Percentiles rank a stretch among this genome's conserved stretches.
These are phyloP conservation scores for Debaryomyces prosopidis DNA, from an alignment of 805 yeast genomes.

Conservation along the genomic window DNA sequence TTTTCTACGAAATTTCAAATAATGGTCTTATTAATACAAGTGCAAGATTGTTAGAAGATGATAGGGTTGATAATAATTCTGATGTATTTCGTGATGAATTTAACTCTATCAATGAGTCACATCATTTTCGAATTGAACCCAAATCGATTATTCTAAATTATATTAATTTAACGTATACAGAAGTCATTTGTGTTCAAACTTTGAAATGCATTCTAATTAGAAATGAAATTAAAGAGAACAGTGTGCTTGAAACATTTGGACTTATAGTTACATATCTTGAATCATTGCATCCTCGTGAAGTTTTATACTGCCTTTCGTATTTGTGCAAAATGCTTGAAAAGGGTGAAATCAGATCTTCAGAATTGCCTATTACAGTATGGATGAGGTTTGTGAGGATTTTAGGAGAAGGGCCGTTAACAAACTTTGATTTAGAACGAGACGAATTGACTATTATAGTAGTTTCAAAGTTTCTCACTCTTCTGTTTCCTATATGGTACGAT, in stretches of 20 bases:
- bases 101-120: neutral
- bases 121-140: neutral
- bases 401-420: conserved; percentile 31
- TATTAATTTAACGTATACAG: neutral
- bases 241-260: neutral
- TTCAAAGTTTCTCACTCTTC: conserved; percentile 26
- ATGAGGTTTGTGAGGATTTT: conserved; percentile 22
- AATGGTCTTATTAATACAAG: too few species aligned
- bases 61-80: neutral
- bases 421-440: conserved; percentile 33
- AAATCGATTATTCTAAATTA: neutral
- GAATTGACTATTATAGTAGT: conserved; percentile 39
- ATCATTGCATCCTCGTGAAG: conserved; percentile 2
- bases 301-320: conserved; percentile 5
- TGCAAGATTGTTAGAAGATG: too few species aligned
- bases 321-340: conserved; percentile 2
- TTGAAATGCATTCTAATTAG: conserved; percentile 1
- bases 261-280: conserved; percentile 4
- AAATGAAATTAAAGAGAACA: neutral
- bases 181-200: neutral
- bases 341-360: neutral
- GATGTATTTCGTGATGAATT: conserved; percentile 12
- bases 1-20: too few species aligned
- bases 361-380: conserved; percentile 4
- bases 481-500: conserved; percentile 27